Conservation (phyloP, 176 grass and related monocot species). For the Raddia guianensis region DNA sequence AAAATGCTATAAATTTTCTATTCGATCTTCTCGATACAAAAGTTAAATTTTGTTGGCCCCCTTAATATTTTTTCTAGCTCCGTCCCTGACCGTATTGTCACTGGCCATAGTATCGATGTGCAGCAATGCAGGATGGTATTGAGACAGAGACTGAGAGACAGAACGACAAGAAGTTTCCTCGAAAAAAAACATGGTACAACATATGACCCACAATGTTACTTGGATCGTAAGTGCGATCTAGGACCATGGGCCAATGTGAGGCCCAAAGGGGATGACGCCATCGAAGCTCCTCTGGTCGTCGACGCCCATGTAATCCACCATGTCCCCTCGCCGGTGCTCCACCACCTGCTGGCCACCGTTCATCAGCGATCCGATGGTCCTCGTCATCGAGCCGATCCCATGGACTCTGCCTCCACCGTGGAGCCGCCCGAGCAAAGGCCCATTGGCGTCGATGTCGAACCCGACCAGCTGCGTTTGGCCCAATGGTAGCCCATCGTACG, state of each 20-base stretch:
- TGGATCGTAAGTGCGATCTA: background rate
- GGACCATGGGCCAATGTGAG: conserved; percentile 31
- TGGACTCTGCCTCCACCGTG: background rate
- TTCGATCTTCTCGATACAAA: too few relatives aligned
- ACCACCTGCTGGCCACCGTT: background rate
- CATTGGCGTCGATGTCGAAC: conserved; percentile 37
- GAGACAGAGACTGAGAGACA: background rate
- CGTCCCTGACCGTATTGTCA: background rate
- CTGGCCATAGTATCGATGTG: too few relatives aligned
- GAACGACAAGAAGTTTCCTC: background rate
- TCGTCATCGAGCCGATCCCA: background rate
- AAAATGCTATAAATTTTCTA: too few relatives aligned
- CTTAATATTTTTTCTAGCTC: too few relatives aligned
- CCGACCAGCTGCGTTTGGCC: conserved; percentile 34
- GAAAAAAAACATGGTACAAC: background rate
- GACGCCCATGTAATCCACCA: conserved; percentile 71
- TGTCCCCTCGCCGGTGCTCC: conserved; percentile 10
- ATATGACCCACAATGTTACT: too few relatives aligned
- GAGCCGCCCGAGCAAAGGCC: conserved; percentile 9
- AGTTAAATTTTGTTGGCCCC: too few relatives aligned
- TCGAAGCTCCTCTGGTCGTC: conserved; percentile 27
- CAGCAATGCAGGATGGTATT: background rate
- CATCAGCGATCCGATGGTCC: conserved; percentile 16
- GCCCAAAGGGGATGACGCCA: background rate
- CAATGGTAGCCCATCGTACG: background rate